phyloP scores from a whole-genome alignment of 169 alveolate genomes.

The Plasmodium yoelii region DNA sequence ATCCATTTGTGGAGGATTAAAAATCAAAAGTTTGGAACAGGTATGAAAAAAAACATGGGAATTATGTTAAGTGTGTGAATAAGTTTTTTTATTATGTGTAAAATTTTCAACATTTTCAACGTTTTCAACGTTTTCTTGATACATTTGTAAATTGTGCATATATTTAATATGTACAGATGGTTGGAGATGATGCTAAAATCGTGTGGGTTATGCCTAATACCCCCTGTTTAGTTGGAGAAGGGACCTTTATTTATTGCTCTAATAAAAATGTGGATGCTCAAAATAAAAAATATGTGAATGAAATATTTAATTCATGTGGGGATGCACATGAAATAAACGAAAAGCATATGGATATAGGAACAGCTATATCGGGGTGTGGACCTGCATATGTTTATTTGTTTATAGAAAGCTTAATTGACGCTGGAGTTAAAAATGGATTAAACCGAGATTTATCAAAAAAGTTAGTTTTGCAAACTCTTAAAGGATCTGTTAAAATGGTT shows the following conservation, averaged over 20 bases:
- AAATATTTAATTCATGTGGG: conserved; percentile 60
- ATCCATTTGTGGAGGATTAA: conserved; percentile 74
- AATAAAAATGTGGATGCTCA: conserved; percentile 20
- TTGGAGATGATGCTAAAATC: conserved; percentile 17
- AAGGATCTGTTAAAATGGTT: conserved; percentile 75
- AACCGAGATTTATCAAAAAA: conserved; percentile 74
- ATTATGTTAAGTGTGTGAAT: too few species aligned
- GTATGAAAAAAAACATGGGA: conserved; percentile 10
- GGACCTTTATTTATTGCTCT: conserved; percentile 46
- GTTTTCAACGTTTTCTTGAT: not conserved
- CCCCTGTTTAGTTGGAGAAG: conserved; percentile 69
- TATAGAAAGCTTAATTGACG: conserved; percentile 83
- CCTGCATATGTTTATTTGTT: conserved; percentile 82
- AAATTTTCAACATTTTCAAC: too few species aligned
- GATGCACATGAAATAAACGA: conserved; percentile 59
- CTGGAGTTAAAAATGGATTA: conserved; percentile 81
- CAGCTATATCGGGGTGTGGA: conserved; percentile 77
- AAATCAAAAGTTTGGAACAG: conserved; percentile 33
- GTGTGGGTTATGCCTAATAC: conserved; percentile 76
- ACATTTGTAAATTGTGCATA: not conserved
- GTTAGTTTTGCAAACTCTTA: conserved; percentile 75
- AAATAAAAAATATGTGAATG: conserved; percentile 28
- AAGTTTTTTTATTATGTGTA: too few species aligned
- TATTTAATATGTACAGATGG: conserved; percentile 12
- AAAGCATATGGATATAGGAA: conserved; percentile 46